Evolutionary conservation across 2,329 filamentous ascomycete species (phyloP).

Genomic region (Aspergillus costaricaensis): DNA sequence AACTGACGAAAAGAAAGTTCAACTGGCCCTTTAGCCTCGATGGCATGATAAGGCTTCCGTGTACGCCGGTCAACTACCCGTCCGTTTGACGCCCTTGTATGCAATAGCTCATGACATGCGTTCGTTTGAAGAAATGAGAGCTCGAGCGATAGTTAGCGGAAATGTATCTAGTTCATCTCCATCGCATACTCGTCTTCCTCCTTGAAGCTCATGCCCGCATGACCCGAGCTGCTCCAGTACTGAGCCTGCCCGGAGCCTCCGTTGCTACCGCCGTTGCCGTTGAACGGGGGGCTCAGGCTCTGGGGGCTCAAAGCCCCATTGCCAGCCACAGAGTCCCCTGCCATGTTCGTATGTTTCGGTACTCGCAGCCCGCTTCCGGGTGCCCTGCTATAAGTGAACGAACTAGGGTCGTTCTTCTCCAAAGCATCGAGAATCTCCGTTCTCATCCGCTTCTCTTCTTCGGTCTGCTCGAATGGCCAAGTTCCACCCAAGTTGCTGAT

Average conservation of each 20-base stretch:
- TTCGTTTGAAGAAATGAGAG: conserved; percentile 17
- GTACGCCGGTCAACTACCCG: conserved; percentile 48
- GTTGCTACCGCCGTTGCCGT: conserved; percentile 68
- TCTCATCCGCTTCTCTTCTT: conserved; percentile 95
- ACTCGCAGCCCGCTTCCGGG: conserved; percentile 85
- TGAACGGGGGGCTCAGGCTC: conserved; percentile 67
- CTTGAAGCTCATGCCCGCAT: conserved; percentile 73
- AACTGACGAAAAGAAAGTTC: conserved; percentile 10
- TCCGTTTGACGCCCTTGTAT: conserved; percentile 33
- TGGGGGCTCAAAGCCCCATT: conserved; percentile 57
- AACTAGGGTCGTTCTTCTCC: conserved; percentile 71
- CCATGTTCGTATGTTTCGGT: conserved; percentile 88
- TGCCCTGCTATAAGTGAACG: conserved; percentile 81
- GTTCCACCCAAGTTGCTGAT: conserved; percentile 71
- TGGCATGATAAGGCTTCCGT: conserved; percentile 27
- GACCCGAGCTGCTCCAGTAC: conserved; percentile 54
- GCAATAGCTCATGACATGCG: conserved; percentile 25
- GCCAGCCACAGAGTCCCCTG: conserved; percentile 70
- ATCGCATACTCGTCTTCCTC: conserved; percentile 93
- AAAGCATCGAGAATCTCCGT: conserved; percentile 87
- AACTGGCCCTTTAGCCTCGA: conserved; percentile 27
- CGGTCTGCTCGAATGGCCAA: conserved; percentile 79
- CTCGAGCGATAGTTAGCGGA: background rate
- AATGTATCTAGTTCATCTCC: conserved; percentile 56
- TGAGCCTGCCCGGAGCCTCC: conserved; percentile 51